phyloP scores from a whole-genome alignment of 306 rosid genomes.

The Cyclanthera cordifolia region DNA sequence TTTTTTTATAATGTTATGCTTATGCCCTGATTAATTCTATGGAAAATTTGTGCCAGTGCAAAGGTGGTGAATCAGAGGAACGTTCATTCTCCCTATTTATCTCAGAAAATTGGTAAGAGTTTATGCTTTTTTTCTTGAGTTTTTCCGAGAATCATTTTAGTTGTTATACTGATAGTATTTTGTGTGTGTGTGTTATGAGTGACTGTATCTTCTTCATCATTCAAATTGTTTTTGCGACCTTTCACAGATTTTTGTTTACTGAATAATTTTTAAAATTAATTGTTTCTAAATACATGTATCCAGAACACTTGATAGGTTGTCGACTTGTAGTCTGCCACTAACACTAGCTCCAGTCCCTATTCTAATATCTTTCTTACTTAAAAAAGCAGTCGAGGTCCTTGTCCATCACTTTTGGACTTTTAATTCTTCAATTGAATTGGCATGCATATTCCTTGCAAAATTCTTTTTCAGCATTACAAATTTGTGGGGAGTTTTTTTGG shows the following conservation, averaged over 20 bases:
- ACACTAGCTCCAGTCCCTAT: not conserved
- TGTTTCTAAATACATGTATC: not conserved
- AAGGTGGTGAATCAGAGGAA: constrained; percentile 62
- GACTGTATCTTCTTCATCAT: not conserved
- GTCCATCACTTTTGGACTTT: not conserved
- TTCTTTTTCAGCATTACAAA: not conserved
- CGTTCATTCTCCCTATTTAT: constrained; percentile 48
- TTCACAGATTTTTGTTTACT: not conserved
- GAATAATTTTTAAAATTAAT: no score
- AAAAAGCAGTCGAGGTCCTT: not conserved
- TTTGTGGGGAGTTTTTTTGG: not conserved
- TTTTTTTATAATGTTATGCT: no score
- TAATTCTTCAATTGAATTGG: not conserved
- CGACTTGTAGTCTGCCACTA: not conserved
- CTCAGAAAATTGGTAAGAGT: constrained; percentile 50
- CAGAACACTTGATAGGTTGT: not conserved
- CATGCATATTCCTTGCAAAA: not conserved
- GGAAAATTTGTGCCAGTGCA: constrained; percentile 41
- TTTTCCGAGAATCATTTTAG: not conserved
- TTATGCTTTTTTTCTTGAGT: constrained; percentile 1
- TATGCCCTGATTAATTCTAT: constrained; percentile 6
- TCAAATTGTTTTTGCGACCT: not conserved
- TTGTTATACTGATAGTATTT: not conserved
- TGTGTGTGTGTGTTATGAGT: not conserved
- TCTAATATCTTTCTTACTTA: not conserved